These are phyloP conservation scores for Neurospora sp. DNA, from an alignment of 2,329 filamentous ascomycete species.

Conservation along the genomic window DNA sequence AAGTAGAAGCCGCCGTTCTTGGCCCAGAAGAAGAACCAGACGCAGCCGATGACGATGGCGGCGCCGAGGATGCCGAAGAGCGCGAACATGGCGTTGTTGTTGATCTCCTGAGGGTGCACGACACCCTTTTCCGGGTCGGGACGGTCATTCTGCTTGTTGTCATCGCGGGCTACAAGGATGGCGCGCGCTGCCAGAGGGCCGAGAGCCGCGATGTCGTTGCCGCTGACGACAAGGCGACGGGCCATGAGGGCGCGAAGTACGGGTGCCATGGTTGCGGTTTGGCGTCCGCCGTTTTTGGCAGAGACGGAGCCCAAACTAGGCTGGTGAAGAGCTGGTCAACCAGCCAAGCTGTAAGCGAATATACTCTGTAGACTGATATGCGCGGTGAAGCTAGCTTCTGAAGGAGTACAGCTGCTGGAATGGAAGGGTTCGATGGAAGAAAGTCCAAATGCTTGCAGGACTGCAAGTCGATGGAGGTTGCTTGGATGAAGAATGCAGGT, in stretches of 20 bases:
- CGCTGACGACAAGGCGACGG: constrained; percentile 3
- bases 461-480: not conserved
- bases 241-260: constrained; percentile 22
- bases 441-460: not conserved
- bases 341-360: constrained; percentile 13
- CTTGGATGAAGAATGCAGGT: not conserved
- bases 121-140: constrained; percentile 36
- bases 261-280: constrained; percentile 28
- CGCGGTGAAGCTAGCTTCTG: not conserved
- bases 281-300: constrained; percentile 2
- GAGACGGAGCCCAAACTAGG: constrained; percentile 8
- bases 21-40: constrained; percentile 99
- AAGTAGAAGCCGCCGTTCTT: constrained; percentile 92
- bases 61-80: constrained; percentile 78
- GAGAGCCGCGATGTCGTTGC: constrained; percentile 20
- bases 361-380: not conserved
- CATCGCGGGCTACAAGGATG: constrained; percentile 32
- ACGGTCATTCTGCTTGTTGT: constrained; percentile 9
- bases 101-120: constrained; percentile 45
- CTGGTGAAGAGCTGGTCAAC: constrained; percentile 16
- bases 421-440: not conserved
- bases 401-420: not conserved
- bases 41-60: constrained; percentile 59
- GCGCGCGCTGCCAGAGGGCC: constrained; percentile 34
- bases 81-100: constrained; percentile 65